Conservation (phyloP, 176 grass and related monocot species). For the Triticum monococcum region DNA sequence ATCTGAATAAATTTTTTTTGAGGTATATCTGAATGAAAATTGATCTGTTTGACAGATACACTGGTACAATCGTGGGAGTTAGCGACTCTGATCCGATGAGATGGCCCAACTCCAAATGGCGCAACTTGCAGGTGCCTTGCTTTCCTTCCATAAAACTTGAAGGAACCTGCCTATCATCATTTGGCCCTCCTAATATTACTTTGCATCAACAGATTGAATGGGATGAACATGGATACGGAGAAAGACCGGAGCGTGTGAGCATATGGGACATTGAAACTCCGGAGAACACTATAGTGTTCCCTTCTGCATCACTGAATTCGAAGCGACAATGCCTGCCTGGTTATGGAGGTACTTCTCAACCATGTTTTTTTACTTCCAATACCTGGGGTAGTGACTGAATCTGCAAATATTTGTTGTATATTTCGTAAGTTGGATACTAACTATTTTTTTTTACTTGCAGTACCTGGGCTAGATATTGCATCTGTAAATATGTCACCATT, state of each 20-base stretch:
- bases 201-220: constrained; percentile 63
- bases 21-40: neutral
- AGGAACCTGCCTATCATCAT: neutral
- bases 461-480: constrained; percentile 49
- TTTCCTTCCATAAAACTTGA: constrained; percentile 10
- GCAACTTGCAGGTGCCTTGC: constrained; percentile 65
- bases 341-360: constrained; percentile 36
- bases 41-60: constrained; percentile 56
- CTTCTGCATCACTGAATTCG: constrained; percentile 50
- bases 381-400: constrained; percentile 42
- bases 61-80: constrained; percentile 70
- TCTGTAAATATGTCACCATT: constrained; percentile 50
- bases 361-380: constrained; percentile 29
- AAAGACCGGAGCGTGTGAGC: constrained; percentile 80
- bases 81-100: constrained; percentile 83
- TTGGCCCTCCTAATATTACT: neutral
- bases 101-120: constrained; percentile 98
- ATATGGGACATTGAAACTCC: constrained; percentile 93
- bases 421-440: neutral
- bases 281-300: constrained; percentile 69
- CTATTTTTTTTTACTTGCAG: constrained; percentile 25
- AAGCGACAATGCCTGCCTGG: constrained; percentile 84
- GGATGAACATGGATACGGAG: constrained; percentile 97
- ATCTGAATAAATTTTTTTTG: neutral
- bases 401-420: constrained; percentile 8